Base-by-base conservation (phyloP, 306 rosid genomes). In the Cercis canadensis region DNA sequence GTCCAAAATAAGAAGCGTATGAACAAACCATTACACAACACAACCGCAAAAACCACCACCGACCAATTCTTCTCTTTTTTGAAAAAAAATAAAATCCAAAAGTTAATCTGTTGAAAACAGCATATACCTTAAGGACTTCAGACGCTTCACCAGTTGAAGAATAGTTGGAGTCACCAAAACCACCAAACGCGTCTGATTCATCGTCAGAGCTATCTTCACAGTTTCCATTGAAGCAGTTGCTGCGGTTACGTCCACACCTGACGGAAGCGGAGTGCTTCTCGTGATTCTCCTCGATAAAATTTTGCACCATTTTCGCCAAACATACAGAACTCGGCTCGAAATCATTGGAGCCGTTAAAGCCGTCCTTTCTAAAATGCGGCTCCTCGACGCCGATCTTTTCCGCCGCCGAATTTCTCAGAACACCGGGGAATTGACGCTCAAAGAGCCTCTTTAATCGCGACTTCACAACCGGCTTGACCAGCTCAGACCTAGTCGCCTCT, bases 221-320 rank as follows among this genome's bases (percentile, higher is more conserved):
- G 86, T 69, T 87, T 18, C 85, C 67, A 31, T 88, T 77, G 68
- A 90, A 93, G 87, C 93, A 90, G 73, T 90, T 85, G 73, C 87
- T 78, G 74, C 96, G 86, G 75, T 70, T 88, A 31, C 89, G 88
- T 54, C 83, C 83, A 63, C 87, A 84, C 79, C 53, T 65, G 3
- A 78, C 46, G 49, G 83, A 56, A 58, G 60, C 52, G 0, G 80
- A 60, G 17, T 75, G 81, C 71, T 80, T 93, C 79, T 90, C 98
- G 80, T 60, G 84, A 71, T 66, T 82, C 54, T 84, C 97, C 69
- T 93, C 98, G 9, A 93, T 87, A 82, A 88, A 93, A 69, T 69
- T 88, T 76, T 76, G 92, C 54, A 94, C 98, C 98, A 94, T 94
- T 62, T 78, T 90, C 52, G 87, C 83, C 75, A 94, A 47, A 84